Base-by-base conservation (phyloP, 371 early-diverging fungal genomes). In the Mortierella sp. region DNA sequence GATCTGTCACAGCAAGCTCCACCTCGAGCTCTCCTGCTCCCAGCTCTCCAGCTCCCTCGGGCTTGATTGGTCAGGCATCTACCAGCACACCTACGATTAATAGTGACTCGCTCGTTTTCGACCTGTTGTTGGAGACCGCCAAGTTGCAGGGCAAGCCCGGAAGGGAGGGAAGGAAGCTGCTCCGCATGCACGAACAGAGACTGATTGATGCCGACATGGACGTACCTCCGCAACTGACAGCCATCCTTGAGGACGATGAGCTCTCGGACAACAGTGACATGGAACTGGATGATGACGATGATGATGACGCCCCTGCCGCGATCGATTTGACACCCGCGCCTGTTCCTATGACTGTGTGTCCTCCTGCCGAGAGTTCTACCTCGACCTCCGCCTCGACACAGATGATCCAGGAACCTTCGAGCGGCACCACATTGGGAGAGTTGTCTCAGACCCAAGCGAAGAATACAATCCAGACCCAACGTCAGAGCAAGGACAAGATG, bases 401-500 rank as follows among this genome's bases (percentile, higher is more conserved):
- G 44, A 42, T 24, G 24, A 68, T 42, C 21, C 24, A 38, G 68
- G 44, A 42, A 9, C 42, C 44, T 3, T 24, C 68, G 14, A 38
- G 21, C 21, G 42, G 42, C 34, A 10, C 68, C 21, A 34, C 68
- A 21, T 3, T 68, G 44, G 24, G 7, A 21, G 68, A 63, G 38
- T 28, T 16, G 6, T 63, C 34, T 6, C 63, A 34, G 63, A 31
- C 5, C 63, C 34, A 14, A 19, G 19, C 16, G 2, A 34, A 63
- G 34, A 63, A 31, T 34, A 1, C 31, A 2, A 14, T 8, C 34
- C 63, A 31, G 8, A 31, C 38, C 1, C 16, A 31, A 34, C 31
- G 31, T 38, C 68, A 68, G 68, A 38, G 13, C 68, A 68, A 72
- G 73, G 78, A 60, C 34, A 47, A 47, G 45, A 34, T 52, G 47